Evolutionary conservation across 73 alveolate species (phyloP).

Genomic region (Urostyla sp.): DNA sequence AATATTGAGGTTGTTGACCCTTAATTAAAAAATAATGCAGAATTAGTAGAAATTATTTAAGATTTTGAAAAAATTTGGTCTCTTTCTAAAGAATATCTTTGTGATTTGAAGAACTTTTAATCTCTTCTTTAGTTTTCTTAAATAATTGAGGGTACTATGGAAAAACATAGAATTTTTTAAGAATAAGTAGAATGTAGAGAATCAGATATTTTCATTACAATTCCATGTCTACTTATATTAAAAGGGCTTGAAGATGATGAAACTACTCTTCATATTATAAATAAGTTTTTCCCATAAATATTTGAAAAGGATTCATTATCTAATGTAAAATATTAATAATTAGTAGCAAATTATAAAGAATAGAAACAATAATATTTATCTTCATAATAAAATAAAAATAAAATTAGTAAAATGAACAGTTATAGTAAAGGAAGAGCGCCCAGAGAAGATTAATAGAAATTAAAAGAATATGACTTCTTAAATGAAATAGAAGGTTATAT

Average conservation of each 20-base stretch:
- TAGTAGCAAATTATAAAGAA: conserved; percentile 52
- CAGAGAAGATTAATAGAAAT: neutral
- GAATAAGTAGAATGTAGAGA: conserved; percentile 70
- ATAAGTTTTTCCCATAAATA: conserved; percentile 70
- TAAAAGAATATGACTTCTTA: conserved; percentile 37
- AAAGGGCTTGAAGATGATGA: conserved; percentile 67
- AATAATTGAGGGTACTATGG: conserved; percentile 76
- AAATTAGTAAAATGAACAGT: too few species aligned
- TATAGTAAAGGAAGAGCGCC: neutral
- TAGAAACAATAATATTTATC: conserved; percentile 50
- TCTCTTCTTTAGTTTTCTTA: conserved; percentile 20
- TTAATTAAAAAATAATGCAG: conserved; percentile 87
- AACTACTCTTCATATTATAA: conserved; percentile 42
- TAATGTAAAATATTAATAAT: conserved; percentile 30
- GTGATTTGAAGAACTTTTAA: neutral
- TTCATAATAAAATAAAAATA: too few species aligned
- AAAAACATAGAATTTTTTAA: conserved; percentile 65
- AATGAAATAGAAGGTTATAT: conserved; percentile 64
- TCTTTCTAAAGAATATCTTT: conserved; percentile 78
- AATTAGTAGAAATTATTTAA: conserved; percentile 83
- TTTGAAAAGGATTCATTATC: conserved; percentile 70
- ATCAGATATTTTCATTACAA: conserved; percentile 75
- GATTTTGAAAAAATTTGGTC: conserved; percentile 92
- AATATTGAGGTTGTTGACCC: conserved; percentile 96
- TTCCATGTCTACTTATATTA: conserved; percentile 76